A percentile compares a stretch with the other conserved stretches of the same genome.
Conservation (phyloP, 768 basidiomycete species). For the Suillus occidentalis region DNA sequence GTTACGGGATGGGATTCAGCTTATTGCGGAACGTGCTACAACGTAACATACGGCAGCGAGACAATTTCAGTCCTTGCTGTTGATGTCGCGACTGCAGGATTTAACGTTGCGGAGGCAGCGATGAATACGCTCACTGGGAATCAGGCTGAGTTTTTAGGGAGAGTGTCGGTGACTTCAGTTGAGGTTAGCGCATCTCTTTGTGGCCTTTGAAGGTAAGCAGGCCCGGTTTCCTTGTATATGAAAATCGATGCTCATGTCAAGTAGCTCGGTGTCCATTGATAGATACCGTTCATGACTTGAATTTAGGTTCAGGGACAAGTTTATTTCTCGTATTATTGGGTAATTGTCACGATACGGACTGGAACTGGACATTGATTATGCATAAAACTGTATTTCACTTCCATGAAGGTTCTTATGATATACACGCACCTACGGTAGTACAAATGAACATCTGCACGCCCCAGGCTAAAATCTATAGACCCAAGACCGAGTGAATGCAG, state of each 20-base stretch:
- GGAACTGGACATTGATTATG: not conserved
- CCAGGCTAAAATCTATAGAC: conserved; percentile 43
- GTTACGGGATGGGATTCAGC: conserved; percentile 31
- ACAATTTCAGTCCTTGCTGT: conserved; percentile 29
- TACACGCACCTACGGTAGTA: not conserved
- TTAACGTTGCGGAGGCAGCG: conserved; percentile 51
- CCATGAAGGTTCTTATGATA: not conserved
- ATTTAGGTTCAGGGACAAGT: not conserved
- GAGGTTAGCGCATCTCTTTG: conserved; percentile 50
- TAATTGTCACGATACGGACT: not conserved
- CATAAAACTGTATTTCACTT: not conserved
- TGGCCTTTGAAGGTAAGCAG: conserved; percentile 29
- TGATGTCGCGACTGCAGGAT: conserved; percentile 32
- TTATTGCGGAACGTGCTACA: conserved; percentile 35
- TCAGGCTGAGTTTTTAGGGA: conserved; percentile 47
- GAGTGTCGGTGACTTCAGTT: conserved; percentile 43
- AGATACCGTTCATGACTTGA: not conserved
- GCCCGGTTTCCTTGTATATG: not conserved
- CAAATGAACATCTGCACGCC: not conserved
- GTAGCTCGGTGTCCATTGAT: not conserved
- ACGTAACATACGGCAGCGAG: conserved; percentile 25
- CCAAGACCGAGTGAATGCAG: conserved; percentile 46
- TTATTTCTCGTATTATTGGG: not conserved
- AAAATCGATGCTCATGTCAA: not conserved
- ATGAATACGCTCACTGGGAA: conserved; percentile 54